Conservation (phyloP, 1,139 yeast species). For the Blastobotrys persicus region DNA sequence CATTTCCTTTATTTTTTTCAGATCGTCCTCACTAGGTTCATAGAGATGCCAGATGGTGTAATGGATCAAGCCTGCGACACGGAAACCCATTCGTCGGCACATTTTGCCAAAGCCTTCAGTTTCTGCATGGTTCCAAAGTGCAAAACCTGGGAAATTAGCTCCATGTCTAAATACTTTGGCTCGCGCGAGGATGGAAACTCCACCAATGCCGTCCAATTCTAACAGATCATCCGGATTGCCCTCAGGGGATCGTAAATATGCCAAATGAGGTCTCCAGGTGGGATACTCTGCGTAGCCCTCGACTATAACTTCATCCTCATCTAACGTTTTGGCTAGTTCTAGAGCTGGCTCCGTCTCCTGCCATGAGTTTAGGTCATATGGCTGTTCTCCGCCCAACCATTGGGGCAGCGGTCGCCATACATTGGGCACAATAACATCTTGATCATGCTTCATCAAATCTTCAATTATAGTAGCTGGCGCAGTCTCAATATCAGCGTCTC, state of each 20-base stretch:
- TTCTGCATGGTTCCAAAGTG: conserved; percentile 86
- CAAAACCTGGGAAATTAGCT: conserved; percentile 84
- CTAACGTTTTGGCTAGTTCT: conserved; percentile 68
- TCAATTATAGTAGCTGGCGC: conserved; percentile 60
- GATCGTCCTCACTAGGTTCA: conserved; percentile 92
- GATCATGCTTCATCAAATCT: conserved; percentile 62
- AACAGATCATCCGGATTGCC: conserved; percentile 87
- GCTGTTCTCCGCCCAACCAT: conserved; percentile 86
- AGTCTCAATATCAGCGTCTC: conserved; percentile 69
- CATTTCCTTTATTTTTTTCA: conserved; percentile 71
- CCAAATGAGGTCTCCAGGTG: conserved; percentile 90
- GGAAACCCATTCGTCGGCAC: conserved; percentile 74
- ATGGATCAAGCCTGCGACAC: conserved; percentile 80
- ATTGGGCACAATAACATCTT: conserved; percentile 76
- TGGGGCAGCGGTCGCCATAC: conserved; percentile 92
- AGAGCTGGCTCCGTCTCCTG: conserved; percentile 82
- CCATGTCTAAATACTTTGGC: conserved; percentile 79
- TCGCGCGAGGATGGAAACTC: conserved; percentile 78
- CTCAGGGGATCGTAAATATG: conserved; percentile 75
- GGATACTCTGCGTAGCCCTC: conserved; percentile 92
- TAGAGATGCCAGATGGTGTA: conserved; percentile 91
- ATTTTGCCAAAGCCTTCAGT: conserved; percentile 91
- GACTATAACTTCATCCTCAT: conserved; percentile 86
- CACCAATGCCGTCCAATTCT: conserved; percentile 90
- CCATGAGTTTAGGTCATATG: conserved; percentile 91